Conservation (phyloP, 2,329 filamentous ascomycete genomes). For the Hypomyces rosellus region DNA sequence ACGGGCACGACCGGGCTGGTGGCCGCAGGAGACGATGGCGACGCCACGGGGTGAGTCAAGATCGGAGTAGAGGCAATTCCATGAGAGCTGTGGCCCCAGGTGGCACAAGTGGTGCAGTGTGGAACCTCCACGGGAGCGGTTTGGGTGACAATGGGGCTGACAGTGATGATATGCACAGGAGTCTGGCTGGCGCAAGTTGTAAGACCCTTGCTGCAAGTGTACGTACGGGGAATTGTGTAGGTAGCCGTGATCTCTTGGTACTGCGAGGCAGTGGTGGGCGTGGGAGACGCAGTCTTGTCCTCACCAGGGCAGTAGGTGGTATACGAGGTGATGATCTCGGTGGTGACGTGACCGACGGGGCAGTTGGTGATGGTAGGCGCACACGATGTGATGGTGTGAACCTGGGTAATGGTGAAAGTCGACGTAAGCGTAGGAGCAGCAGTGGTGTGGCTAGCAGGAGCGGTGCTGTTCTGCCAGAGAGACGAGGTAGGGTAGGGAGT, state of each 20-base stretch:
- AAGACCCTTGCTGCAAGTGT: conserved; percentile 22
- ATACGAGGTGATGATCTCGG: conserved; percentile 18
- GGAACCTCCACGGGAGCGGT: conserved; percentile 14
- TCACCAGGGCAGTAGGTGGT: conserved; percentile 14
- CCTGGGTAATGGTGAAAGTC: conserved; percentile 21
- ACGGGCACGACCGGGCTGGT: conserved; percentile 8
- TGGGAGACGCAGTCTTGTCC: conserved; percentile 7
- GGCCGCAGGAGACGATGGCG: conserved; percentile 5
- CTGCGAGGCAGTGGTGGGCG: background rate
- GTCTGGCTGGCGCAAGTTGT: conserved; percentile 23
- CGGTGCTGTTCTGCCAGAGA: background rate
- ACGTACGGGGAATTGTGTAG: conserved; percentile 23
- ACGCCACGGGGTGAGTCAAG: conserved; percentile 5
- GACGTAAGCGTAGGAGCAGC: conserved; percentile 17
- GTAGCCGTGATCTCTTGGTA: conserved; percentile 19
- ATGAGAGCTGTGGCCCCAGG: conserved; percentile 14
- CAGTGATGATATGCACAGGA: conserved; percentile 17
- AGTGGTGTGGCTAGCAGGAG: conserved; percentile 4
- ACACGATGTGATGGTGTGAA: conserved; percentile 54
- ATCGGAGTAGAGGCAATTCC: conserved; percentile 14
- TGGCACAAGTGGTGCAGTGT: conserved; percentile 20
- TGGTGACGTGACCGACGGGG: conserved; percentile 15
- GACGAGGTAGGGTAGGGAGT: background rate
- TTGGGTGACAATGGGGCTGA: conserved; percentile 18
- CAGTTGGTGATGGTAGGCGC: conserved; percentile 45